A percentile compares a stretch with the other conserved stretches of the same genome.
Conservation (phyloP, 257 asterid species). For the Leptodermis oblonga region DNA sequence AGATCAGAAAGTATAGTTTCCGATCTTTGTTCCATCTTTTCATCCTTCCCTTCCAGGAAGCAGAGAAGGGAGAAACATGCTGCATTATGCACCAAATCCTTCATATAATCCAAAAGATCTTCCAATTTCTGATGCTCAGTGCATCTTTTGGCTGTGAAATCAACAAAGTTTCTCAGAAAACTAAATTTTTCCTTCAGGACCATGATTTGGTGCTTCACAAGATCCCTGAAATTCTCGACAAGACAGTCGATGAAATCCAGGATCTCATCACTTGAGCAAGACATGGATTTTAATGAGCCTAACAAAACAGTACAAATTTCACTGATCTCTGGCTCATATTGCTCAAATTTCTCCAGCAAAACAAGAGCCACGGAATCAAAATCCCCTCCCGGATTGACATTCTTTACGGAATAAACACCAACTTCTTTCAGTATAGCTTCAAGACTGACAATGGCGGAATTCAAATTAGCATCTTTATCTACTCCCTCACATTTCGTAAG, state of each 20-base stretch:
- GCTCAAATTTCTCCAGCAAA: not conserved
- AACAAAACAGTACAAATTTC: not conserved
- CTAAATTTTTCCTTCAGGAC: not conserved
- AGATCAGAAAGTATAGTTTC: not conserved
- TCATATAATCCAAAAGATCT: not conserved
- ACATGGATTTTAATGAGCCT: not conserved
- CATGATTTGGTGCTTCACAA: not conserved
- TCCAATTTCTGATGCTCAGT: not conserved
- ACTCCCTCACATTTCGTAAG: not conserved
- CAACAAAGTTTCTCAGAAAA: not conserved
- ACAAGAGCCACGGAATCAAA: not conserved
- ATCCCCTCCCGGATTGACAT: not conserved
- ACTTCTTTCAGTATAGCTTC: not conserved
- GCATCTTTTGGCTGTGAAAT: not conserved
- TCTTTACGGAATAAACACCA: not conserved
- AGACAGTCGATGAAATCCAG: not conserved
- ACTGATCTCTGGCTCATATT: not conserved
- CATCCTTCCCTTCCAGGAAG: constrained; percentile 6
- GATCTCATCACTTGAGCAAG: not conserved
- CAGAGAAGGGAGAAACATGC: not conserved
- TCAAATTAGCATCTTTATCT: not conserved
- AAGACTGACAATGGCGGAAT: not conserved
- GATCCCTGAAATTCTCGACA: not conserved
- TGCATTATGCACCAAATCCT: not conserved
- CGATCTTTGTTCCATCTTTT: not conserved